These are phyloP conservation scores for Jatropha multifida DNA, from an alignment of 441 rosid genomes.

Conservation along the genomic window DNA sequence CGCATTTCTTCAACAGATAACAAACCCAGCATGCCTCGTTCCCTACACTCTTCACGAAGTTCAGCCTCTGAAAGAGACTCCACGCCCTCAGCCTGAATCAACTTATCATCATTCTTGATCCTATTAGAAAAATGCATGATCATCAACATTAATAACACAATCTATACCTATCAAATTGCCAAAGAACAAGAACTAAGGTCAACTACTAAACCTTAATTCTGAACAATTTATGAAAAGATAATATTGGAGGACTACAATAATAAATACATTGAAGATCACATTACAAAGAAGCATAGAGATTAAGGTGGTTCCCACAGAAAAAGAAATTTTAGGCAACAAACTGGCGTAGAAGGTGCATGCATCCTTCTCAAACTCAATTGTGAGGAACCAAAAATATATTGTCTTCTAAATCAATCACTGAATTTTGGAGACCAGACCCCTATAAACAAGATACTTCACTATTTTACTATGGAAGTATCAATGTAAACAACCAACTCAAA, in stretches of 20 bases:
- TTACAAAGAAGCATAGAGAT: background rate
- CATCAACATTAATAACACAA: background rate
- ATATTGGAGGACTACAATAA: background rate
- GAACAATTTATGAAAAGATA: background rate
- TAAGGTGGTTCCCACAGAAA: background rate
- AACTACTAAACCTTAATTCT: background rate
- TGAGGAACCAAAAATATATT: background rate
- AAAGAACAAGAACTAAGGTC: background rate
- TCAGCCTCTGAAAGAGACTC: slow-evolving; percentile 92
- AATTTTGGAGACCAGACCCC: background rate
- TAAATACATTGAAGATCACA: background rate
- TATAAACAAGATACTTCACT: background rate
- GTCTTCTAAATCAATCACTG: background rate
- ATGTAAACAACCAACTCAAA: background rate
- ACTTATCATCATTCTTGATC: slow-evolving; percentile 89
- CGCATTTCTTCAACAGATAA: slow-evolving; percentile 94
- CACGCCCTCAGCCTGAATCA: slow-evolving; percentile 90
- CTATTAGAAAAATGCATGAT: slow-evolving; percentile 34
- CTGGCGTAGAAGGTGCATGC: background rate
- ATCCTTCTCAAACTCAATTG: background rate
- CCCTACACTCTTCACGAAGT: slow-evolving; percentile 93
- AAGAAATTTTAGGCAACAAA: background rate
- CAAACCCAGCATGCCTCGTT: slow-evolving; percentile 87
- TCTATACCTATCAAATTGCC: background rate
- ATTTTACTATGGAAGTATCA: background rate